Conservation (phyloP, 176 grass and related monocot genomes). For the Stipa capillata region DNA sequence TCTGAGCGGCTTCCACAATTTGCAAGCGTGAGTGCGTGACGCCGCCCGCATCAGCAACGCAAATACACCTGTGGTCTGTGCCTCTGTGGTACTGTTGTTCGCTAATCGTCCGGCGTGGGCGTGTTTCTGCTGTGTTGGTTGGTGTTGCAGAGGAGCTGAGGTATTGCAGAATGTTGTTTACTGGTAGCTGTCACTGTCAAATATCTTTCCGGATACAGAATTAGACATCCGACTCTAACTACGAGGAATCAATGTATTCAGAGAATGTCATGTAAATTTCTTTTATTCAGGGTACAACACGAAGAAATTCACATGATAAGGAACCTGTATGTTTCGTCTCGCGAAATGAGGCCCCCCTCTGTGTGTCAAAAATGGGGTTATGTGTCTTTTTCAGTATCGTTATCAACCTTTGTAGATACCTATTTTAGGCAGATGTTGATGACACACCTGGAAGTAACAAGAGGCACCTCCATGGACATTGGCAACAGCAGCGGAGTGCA, state of each 20-base stretch:
- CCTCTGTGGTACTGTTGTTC: not conserved
- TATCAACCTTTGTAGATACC: not conserved
- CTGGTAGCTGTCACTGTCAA: not conserved
- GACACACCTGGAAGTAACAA: not conserved
- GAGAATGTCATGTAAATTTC: not conserved
- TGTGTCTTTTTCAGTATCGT: too few relatives aligned
- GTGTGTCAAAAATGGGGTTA: not conserved
- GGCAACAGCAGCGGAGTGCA: too few relatives aligned
- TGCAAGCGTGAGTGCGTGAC: slow-evolving; percentile 16
- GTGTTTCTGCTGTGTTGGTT: not conserved
- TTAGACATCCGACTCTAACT: too few relatives aligned
- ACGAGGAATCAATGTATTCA: not conserved
- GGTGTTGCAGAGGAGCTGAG: not conserved
- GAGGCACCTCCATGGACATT: not conserved
- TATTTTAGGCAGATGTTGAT: not conserved
- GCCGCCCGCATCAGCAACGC: not conserved
- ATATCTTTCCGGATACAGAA: not conserved
- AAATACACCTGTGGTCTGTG: not conserved
- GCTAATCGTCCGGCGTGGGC: not conserved
- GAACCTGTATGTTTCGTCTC: not conserved
- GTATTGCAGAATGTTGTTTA: not conserved
- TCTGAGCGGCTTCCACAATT: slow-evolving; percentile 16
- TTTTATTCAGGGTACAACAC: not conserved
- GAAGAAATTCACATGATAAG: not conserved
- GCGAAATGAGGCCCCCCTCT: not conserved